A percentile compares a stretch with the other conserved stretches of the same genome.
Conservation (phyloP, 2,329 filamentous ascomycete species). For the Colletotrichum sp. region DNA sequence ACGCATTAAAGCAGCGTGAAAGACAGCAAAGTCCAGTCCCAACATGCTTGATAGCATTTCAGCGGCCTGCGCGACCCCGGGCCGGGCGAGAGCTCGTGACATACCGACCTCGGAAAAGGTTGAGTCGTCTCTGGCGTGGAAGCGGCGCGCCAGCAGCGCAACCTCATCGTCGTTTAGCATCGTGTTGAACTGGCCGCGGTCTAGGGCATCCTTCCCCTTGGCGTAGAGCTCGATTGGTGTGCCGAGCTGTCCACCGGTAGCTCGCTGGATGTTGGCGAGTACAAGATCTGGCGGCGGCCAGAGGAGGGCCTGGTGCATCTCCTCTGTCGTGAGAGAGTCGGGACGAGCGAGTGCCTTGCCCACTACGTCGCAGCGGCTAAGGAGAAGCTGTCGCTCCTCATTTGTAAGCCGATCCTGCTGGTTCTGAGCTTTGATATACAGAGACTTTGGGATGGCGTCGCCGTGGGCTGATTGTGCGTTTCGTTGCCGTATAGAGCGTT, state of each 20-base stretch:
- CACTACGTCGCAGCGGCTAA: constrained; percentile 21
- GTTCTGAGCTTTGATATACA: constrained; percentile 21
- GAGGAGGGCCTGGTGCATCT: constrained; percentile 15
- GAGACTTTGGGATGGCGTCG: not conserved
- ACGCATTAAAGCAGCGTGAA: not conserved
- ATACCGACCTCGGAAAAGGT: not conserved
- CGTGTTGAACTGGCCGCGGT: not conserved
- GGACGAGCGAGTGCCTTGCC: constrained; percentile 20
- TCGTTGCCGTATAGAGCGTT: not conserved
- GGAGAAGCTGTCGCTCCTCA: constrained; percentile 17
- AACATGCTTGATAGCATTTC: not conserved
- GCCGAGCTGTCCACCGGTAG: not conserved
- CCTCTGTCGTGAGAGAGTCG: not conserved
- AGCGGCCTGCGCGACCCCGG: not conserved
- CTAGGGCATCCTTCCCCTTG: not conserved
- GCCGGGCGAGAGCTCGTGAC: not conserved
- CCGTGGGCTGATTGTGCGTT: not conserved
- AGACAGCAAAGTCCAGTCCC: not conserved
- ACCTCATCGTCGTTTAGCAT: not conserved
- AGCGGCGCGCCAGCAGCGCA: not conserved
- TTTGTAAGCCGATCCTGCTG: constrained; percentile 20
- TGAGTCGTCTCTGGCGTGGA: not conserved
- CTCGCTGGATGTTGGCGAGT: not conserved
- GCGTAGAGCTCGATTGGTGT: not conserved
- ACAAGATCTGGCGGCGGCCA: constrained; percentile 15